These are phyloP conservation scores for Pichia gijzeniarum DNA, from an alignment of 805 yeast genomes.

Conservation along the genomic window DNA sequence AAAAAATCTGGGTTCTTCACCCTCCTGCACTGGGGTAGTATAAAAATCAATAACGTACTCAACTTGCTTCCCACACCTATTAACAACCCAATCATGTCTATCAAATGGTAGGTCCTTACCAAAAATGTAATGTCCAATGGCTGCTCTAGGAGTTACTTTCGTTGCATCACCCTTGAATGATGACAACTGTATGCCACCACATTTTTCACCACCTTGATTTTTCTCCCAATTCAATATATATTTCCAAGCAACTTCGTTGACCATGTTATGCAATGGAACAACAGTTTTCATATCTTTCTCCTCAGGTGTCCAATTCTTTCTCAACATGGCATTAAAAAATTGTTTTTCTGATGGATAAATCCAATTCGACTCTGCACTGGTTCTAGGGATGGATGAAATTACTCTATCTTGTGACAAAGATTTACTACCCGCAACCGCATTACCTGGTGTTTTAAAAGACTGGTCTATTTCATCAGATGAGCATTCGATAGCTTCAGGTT, in stretches of 20 bases:
- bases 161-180: conserved; percentile 86
- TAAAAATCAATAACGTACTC: conserved; percentile 95
- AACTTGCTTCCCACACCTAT: conserved; percentile 74
- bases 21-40: conserved; percentile 27
- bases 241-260: conserved; percentile 88
- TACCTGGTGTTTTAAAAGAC: conserved; percentile 20
- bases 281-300: conserved; percentile 81
- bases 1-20: conserved; percentile 54
- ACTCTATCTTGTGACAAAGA: conserved; percentile 67
- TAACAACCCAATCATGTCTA: conserved; percentile 90
- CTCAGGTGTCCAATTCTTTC: conserved; percentile 83
- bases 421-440: conserved; percentile 27
- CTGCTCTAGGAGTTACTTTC: conserved; percentile 83
- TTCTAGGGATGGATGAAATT: conserved; percentile 76
- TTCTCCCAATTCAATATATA: conserved; percentile 81
- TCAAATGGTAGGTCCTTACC: conserved; percentile 85
- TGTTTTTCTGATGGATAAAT: conserved; percentile 93
- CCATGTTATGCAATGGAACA: conserved; percentile 91
- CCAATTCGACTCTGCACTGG: conserved; percentile 70
- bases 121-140: conserved; percentile 48
- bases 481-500: conserved; percentile 39
- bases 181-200: conserved; percentile 82
- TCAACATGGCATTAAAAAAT: conserved; percentile 87
- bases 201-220: conserved; percentile 46
- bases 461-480: conserved; percentile 39